Base-by-base conservation (phyloP, 2,329 filamentous ascomycete genomes). In the Stagonosporopsis cucurbitacearum region DNA sequence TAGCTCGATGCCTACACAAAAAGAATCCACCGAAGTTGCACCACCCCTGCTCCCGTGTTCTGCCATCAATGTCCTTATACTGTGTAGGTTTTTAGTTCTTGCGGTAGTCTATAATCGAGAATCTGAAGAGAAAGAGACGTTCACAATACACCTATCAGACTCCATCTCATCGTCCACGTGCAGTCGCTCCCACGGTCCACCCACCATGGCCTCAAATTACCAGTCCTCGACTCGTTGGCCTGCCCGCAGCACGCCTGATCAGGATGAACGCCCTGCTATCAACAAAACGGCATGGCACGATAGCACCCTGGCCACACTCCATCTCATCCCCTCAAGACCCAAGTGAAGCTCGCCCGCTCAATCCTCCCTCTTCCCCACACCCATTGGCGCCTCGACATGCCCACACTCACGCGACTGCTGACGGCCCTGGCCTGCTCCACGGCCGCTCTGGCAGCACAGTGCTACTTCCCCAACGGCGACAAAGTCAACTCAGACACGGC, bases 401-500 rank as follows among this genome's bases (percentile, higher is more conserved):
- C 25, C 36, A 20, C 36, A 5, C 35, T 45, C 40, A 20, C 33
- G 23, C 53, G 30, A 39, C 39, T 57, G 5, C 37, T 41, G 19
- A 45, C 44, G 15, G 20, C 54, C 11, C 20, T 55, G 32, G 17
- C 44, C 22, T 54, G 45, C 15, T 37, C 43, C 13, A 36, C 57
- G 2, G 37, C 57, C 19, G 62, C 48, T 6, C 11, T 58, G 6
- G 60, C 58, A 11, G 42, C 49, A 12, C 39, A 58, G 2, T 65
- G 64, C 44, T 59, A 56, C 36, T 66, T 65, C n/a, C 62, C 62
- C 2, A 60, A 65, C 42, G 62, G 62, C 25, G 23, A 30, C 17
- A 37, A 41, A 13, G 52, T 56, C 17, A 43, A 23, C 17, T 30
- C 45, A 19, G 62, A 65, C 41, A 64, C 62, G 8, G 62, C 60